These are phyloP conservation scores for Wickerhamiella kurtzmanii DNA, from an alignment of 805 yeast genomes.

Conservation along the genomic window DNA sequence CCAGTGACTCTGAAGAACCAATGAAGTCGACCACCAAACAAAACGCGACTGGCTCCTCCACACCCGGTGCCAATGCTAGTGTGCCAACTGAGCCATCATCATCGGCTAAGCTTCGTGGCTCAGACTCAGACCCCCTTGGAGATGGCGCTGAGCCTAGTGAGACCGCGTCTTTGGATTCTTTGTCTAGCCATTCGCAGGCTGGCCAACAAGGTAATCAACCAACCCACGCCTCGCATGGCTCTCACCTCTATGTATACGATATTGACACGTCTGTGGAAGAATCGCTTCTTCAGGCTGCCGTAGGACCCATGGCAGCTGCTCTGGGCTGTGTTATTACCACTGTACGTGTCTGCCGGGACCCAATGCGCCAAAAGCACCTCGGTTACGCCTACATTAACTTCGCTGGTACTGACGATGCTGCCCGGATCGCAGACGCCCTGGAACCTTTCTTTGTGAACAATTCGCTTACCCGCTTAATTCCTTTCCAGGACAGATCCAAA, in stretches of 20 bases:
- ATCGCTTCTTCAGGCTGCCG: constrained; percentile 15
- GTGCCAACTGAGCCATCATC: too few species aligned
- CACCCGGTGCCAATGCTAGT: too few species aligned
- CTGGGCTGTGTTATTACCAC: constrained; percentile 5
- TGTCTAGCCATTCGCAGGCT: too few species aligned
- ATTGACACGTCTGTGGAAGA: constrained; percentile 16
- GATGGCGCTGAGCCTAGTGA: too few species aligned
- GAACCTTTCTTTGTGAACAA: constrained; percentile 17
- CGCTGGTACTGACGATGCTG: constrained; percentile 10
- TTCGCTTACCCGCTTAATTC: constrained; percentile 16
- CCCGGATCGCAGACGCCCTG: constrained; percentile 8
- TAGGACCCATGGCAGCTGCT: constrained; percentile 11
- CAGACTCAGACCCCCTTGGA: too few species aligned
- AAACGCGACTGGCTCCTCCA: too few species aligned
- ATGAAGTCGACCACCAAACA: too few species aligned
- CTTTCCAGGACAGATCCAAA: constrained; percentile 5
- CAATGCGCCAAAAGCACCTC: constrained; percentile 7
- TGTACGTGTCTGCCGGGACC: constrained; percentile 16
- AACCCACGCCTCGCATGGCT: background rate
- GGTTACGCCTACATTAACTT: constrained; percentile 18
- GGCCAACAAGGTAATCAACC: too few species aligned
- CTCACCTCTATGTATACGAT: constrained; percentile 17
- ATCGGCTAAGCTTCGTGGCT: too few species aligned
- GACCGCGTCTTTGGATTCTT: too few species aligned
- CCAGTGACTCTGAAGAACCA: too few species aligned